Evolutionary conservation across 1,284 basidiomycete species (phyloP), one percentile per base, ranked within the genome.

Genomic region (Marasmius tenuissimus): DNA sequence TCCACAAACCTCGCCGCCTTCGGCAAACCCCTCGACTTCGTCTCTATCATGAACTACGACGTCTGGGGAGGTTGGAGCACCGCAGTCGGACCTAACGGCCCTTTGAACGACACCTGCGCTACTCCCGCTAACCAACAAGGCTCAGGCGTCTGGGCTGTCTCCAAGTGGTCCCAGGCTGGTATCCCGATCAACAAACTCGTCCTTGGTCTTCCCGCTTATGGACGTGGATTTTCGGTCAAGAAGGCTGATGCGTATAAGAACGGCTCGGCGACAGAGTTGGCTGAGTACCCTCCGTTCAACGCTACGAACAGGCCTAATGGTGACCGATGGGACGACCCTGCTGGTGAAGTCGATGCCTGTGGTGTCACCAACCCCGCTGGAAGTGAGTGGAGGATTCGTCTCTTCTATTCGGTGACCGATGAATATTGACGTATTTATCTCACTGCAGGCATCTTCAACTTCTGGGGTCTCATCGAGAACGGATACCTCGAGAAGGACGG

Each of bases 21-120:
- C 39, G 69, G 71, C 0, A 33, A 63, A 0, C 66, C 73, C 42
- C 48, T 58, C 14, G 56, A 61, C 34, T 52, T 38, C 49, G 58
- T 61, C 12, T 49, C 22, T 6, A 61, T 61, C 33, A 58, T 58
- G 60, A 52, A 42, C 37, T 61, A 61, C 33, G 50, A 52, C 50
- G 45, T 62, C n/a, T 60, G 61, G 63, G 63, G 63, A n/a, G 33
- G 49, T 20, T 77, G 79, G 79, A 79, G 66, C 59, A 57, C 57
- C n/a, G 63, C 72, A 42, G 75, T 52, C 3, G 90, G 90, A 5
- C 85, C 91, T 20, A 92, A 97, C 73, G 88, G 94, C 0, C 94
- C 95, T n/a, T 83, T 97, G n/a, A 78, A 86, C 38, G 87, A 96
- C 74, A 82, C 85, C 0, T 97, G 94, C 72, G 83, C 87, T 3